These are phyloP conservation scores for Musa acuminata DNA, from an alignment of 176 grass and related monocot species.

Conservation along the genomic window DNA sequence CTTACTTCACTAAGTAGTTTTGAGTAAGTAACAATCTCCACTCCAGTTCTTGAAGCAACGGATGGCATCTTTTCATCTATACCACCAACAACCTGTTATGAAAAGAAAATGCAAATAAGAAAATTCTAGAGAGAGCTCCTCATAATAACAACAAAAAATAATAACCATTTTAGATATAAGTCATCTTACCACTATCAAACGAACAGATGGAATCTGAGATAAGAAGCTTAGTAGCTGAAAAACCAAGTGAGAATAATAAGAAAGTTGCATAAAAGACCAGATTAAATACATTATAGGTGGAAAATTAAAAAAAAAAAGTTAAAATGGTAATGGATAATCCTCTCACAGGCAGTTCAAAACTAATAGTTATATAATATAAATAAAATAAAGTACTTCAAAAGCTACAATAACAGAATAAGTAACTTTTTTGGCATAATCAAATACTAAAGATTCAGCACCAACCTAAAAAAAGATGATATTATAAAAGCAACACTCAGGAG, in stretches of 20 bases:
- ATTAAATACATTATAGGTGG: neutral
- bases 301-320: neutral
- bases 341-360: too few relatives aligned
- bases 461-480: too few relatives aligned
- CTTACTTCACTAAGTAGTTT: constrained; percentile 51
- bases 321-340: too few relatives aligned
- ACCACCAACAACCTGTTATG: constrained; percentile 63
- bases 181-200: constrained; percentile 70
- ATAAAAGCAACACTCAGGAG: too few relatives aligned
- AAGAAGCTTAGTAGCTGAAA: constrained; percentile 82
- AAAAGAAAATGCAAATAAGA: constrained; percentile 10
- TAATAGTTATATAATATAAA: too few relatives aligned
- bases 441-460: too few relatives aligned
- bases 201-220: constrained; percentile 63
- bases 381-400: too few relatives aligned
- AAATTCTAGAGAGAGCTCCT: neutral
- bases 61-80: constrained; percentile 46
- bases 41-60: constrained; percentile 31
- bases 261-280: neutral
- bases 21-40: constrained; percentile 58
- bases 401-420: too few relatives aligned
- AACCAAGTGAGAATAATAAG: constrained; percentile 17
- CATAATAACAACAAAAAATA: neutral
- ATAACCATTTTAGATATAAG: neutral
- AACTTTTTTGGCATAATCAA: too few relatives aligned